phyloP scores from a whole-genome alignment of 805 yeast species.

The Myxozyma vanderwaltii region DNA sequence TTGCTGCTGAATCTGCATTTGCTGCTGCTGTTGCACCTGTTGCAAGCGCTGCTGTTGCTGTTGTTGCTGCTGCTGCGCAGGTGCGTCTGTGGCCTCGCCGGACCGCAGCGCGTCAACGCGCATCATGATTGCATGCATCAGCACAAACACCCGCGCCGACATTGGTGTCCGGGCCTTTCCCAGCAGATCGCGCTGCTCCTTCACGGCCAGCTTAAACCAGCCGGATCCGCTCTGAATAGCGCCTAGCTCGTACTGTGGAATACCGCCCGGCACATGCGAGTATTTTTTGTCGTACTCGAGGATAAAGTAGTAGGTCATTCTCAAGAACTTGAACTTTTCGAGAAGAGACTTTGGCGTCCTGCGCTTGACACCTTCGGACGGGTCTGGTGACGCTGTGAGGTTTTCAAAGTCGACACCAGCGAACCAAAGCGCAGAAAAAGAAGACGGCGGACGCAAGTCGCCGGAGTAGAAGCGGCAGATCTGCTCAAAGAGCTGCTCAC shows the following conservation, averaged over 20 bases:
- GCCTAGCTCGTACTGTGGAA: slow-evolving; percentile 19
- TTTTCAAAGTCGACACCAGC: slow-evolving; percentile 1
- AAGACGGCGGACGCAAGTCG: slow-evolving; percentile 14
- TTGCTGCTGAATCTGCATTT: slow-evolving; percentile 2
- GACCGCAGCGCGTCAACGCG: slow-evolving; percentile 15
- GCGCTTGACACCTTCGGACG: slow-evolving; percentile 13
- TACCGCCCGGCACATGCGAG: slow-evolving; percentile 9
- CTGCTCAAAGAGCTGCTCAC: slow-evolving; percentile 29
- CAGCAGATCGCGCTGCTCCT: slow-evolving; percentile 30
- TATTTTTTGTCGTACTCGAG: slow-evolving; percentile 27
- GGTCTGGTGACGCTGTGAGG: background rate
- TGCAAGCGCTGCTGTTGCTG: background rate
- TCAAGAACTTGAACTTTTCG: slow-evolving; percentile 31
- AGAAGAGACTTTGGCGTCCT: slow-evolving; percentile 30
- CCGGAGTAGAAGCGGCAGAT: slow-evolving; percentile 26
- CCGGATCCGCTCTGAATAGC: slow-evolving; percentile 10
- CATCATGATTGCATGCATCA: slow-evolving; percentile 29
- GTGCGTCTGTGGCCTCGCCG: background rate
- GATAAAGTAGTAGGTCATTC: slow-evolving; percentile 30
- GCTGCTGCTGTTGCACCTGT: slow-evolving; percentile 9
- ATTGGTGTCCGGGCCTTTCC: slow-evolving; percentile 33
- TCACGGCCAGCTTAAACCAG: slow-evolving; percentile 22
- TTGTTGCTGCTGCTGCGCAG: slow-evolving; percentile 7
- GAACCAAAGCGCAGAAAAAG: slow-evolving; percentile 3
- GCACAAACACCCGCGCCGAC: slow-evolving; percentile 22